Base-by-base conservation (phyloP, 495 filamentous ascomycete species). In the Penicillium dipodomyicola region DNA sequence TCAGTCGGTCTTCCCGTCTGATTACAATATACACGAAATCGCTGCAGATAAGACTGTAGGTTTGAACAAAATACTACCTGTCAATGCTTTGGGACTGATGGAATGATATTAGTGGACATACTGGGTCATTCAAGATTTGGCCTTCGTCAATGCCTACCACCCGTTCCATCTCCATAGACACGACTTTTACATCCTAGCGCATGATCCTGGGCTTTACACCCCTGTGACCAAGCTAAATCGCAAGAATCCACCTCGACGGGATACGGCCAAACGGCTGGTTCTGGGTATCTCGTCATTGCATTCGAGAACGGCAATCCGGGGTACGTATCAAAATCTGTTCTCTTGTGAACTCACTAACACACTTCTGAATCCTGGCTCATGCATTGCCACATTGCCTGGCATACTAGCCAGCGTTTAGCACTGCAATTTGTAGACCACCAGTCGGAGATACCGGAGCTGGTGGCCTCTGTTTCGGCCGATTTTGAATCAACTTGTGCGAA, bases 381-480 rank as follows among this genome's bases (percentile, higher is more conserved):
- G 61, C 72, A 79, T 52, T 78, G 77, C 60, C 76, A 81, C 54
- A 72, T 78, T 49, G 74, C 71, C 10, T 77, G 70, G 70, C 72
- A 77, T 51, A 55, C 62, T 25, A 51, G 60, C 40, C 52, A 64
- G 45, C 71, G 76, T 4, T 58, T 78, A 22, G 70, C 69, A n/a
- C 54, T 77, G 9, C 65, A 76, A 57, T 76, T 73, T 57, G 56
- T 78, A 5, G 74, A 80, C 23, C 23, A 25, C 17, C 17, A 49
- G 32, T 15, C 30, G 11, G 47, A 49, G 47, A 23, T 49, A n/a
- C 43, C 43, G 22, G 14, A 29, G 12, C 4, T 45, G 14, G 43
- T 45, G 23, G 43, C 6, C 14, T 45, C 23, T 45, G 22, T 45
- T 8, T 29, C 23, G 23, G 22, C 22, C 5, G 42, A 44, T 5